Percentiles rank a stretch among this genome's conserved stretches.
These are phyloP conservation scores for Gloeostereum incarnatum DNA, from an alignment of 768 basidiomycete species.

Conservation along the genomic window DNA sequence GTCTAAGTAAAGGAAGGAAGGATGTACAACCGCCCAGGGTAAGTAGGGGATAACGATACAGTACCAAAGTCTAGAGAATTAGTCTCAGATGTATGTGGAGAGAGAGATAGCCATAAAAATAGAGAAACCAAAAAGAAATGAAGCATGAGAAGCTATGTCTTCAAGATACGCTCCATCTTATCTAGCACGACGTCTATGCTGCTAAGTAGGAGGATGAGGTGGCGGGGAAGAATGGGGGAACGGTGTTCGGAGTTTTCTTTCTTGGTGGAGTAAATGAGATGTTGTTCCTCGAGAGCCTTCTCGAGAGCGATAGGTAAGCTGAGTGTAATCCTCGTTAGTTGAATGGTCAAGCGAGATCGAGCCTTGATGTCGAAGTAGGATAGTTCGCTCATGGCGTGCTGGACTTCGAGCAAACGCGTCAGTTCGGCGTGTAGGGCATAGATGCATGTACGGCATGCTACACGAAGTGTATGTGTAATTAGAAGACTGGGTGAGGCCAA, in stretches of 20 bases:
- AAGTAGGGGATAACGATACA: too few relatives aligned
- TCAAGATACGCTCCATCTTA: conserved; percentile 52
- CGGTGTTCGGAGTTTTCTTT: conserved; percentile 12
- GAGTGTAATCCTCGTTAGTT: conserved; percentile 70
- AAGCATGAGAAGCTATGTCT: conserved; percentile 12
- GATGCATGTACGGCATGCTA: conserved; percentile 72
- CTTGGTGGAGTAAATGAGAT: conserved; percentile 7
- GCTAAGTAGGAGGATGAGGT: conserved; percentile 49
- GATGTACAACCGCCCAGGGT: too few relatives aligned
- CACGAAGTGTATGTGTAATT: background rate
- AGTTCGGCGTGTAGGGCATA: conserved; percentile 66
- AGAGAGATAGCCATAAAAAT: too few relatives aligned
- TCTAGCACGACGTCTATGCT: conserved; percentile 56
- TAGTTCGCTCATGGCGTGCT: conserved; percentile 64
- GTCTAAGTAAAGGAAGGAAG: too few relatives aligned
- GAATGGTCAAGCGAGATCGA: conserved; percentile 67
- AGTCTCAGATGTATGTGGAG: too few relatives aligned
- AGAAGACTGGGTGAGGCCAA: conserved; percentile 5
- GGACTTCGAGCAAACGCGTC: conserved; percentile 73
- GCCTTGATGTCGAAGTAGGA: conserved; percentile 73
- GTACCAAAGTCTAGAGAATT: too few relatives aligned
- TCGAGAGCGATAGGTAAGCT: conserved; percentile 69
- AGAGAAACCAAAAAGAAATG: conserved; percentile 2
- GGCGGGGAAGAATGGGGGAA: conserved; percentile 39
- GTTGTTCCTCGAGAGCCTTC: conserved; percentile 47